Evolutionary conservation across 2,329 filamentous ascomycete genomes (phyloP).

Genomic region (Fusarium begoniae): DNA sequence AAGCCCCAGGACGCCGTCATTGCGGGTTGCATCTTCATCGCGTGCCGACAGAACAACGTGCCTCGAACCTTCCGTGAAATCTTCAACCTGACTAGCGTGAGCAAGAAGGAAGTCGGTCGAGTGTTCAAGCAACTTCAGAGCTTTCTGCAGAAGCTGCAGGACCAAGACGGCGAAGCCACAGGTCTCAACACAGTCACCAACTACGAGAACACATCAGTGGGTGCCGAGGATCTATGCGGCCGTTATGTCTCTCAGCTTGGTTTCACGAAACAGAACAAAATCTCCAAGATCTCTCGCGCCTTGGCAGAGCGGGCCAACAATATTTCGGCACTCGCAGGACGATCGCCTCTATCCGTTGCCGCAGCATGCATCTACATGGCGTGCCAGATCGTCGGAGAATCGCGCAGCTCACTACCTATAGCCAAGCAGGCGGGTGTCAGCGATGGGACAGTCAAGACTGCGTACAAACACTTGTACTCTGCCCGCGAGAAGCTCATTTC

Average conservation of each 20-base stretch:
- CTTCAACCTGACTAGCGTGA: conserved; percentile 89
- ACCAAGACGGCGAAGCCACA: conserved; percentile 58
- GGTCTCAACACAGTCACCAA: conserved; percentile 68
- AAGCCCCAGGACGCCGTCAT: conserved; percentile 95
- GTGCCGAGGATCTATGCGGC: conserved; percentile 83
- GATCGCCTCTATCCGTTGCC: conserved; percentile 92
- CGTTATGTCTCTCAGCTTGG: conserved; percentile 89
- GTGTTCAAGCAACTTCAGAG: conserved; percentile 94
- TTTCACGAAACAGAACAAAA: conserved; percentile 74
- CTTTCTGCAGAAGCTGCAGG: conserved; percentile 81
- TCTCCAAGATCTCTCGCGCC: conserved; percentile 81
- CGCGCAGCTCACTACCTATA: conserved; percentile 85
- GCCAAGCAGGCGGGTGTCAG: conserved; percentile 86
- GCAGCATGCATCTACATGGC: conserved; percentile 98
- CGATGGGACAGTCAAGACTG: conserved; percentile 95
- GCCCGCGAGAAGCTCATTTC: conserved; percentile 79
- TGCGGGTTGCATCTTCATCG: conserved; percentile 96
- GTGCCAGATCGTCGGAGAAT: conserved; percentile 82
- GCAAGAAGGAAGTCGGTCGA: conserved; percentile 96
- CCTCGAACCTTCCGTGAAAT: conserved; percentile 95
- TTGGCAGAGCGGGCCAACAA: conserved; percentile 81
- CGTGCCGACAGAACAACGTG: conserved; percentile 88
- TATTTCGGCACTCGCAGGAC: conserved; percentile 85
- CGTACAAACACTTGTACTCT: conserved; percentile 87
- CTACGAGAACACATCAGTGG: conserved; percentile 81